A percentile compares a stretch with the other conserved stretches of the same genome.
Evolutionary conservation across 441 rosid species (phyloP).

Genomic region (Sinapis alba): DNA sequence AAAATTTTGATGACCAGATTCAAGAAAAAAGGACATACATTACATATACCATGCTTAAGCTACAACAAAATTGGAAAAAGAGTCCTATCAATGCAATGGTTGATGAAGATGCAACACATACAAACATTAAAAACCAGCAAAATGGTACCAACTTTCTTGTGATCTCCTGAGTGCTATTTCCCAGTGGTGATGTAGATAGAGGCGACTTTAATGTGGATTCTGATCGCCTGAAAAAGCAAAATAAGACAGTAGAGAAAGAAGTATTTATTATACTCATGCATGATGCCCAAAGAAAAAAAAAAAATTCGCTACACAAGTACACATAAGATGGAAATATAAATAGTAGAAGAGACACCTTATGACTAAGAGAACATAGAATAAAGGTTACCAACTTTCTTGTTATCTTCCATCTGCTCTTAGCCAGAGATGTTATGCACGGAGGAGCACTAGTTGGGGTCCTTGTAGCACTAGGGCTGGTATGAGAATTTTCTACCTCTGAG

Average conservation of each 20-base stretch:
- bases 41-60: conserved; percentile 6
- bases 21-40: conserved; percentile 5
- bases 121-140: conserved; percentile 10
- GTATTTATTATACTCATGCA: conserved; percentile 11
- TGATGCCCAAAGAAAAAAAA: conserved; percentile 14
- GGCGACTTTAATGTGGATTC: conserved; percentile 45
- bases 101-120: conserved; percentile 48
- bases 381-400: conserved; percentile 56
- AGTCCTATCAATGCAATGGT: conserved; percentile 28
- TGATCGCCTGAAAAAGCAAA: conserved; percentile 52
- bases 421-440: conserved; percentile 45
- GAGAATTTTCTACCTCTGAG: conserved; percentile 54
- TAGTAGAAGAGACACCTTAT: conserved; percentile 5
- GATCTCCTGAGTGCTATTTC: conserved; percentile 54
- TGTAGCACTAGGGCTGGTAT: conserved; percentile 39
- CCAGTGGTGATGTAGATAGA: conserved; percentile 43
- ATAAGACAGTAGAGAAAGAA: conserved; percentile 16
- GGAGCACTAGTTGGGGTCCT: conserved; percentile 47
- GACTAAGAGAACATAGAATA: conserved; percentile 26
- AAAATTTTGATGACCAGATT: conserved; percentile 11
- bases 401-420: conserved; percentile 49
- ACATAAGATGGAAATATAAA: conserved; percentile 18
- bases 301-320: neutral
- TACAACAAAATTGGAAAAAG: conserved; percentile 11
- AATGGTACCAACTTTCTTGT: conserved; percentile 46